Evolutionary conservation across 768 basidiomycete genomes (phyloP).

Genomic region (Hebeloma cylindrosporum): DNA sequence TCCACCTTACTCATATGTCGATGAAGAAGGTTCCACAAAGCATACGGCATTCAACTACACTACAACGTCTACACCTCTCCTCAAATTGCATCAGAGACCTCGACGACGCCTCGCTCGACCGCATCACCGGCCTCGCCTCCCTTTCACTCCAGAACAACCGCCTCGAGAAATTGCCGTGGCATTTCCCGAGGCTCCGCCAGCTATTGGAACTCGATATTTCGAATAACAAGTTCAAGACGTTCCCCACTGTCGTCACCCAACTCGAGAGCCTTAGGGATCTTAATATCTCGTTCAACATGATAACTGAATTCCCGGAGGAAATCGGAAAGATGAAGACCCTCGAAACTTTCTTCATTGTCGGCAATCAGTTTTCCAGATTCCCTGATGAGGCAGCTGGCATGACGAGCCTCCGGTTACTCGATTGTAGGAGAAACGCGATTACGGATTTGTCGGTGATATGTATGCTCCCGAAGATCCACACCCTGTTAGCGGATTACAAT

Average conservation of each 20-base stretch:
- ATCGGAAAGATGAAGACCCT: constrained; percentile 70
- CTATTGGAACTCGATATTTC: constrained; percentile 88
- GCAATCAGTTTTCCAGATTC: constrained; percentile 76
- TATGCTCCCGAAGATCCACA: constrained; percentile 66
- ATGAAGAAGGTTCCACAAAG: constrained; percentile 91
- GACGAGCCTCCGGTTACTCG: constrained; percentile 63
- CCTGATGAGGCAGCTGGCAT: constrained; percentile 62
- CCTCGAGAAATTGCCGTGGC: constrained; percentile 81
- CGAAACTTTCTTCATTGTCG: constrained; percentile 77
- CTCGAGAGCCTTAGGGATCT: constrained; percentile 78
- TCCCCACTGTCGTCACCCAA: constrained; percentile 76
- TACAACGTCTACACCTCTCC: constrained; percentile 84
- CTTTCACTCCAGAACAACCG: constrained; percentile 90
- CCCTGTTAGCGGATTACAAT: constrained; percentile 81
- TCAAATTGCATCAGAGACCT: constrained; percentile 90
- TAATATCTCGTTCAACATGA: constrained; percentile 93
- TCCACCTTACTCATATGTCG: constrained; percentile 87
- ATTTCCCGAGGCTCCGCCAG: constrained; percentile 71
- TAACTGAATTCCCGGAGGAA: constrained; percentile 76
- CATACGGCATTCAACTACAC: constrained; percentile 68
- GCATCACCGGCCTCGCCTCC: constrained; percentile 64
- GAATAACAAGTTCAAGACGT: constrained; percentile 84
- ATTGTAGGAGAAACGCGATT: constrained; percentile 85
- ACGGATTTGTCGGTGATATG: constrained; percentile 70
- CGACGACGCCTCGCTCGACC: constrained; percentile 80